phyloP scores from a whole-genome alignment of 345 rosid species.

The Adansonia digitata region DNA sequence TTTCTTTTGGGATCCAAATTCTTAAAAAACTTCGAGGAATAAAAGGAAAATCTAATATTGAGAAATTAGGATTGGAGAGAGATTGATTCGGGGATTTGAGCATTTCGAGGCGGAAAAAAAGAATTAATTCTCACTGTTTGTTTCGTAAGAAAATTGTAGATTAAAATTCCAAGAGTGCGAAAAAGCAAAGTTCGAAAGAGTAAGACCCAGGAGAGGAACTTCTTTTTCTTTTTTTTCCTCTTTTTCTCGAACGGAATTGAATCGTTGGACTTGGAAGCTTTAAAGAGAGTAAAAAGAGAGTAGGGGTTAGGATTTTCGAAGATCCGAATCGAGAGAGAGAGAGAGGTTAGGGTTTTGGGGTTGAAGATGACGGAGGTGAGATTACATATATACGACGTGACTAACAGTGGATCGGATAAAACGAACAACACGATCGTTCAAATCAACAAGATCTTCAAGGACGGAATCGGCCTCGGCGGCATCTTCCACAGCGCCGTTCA shows the following conservation, averaged over 20 bases:
- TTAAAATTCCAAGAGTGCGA: background rate
- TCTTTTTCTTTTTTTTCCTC: background rate
- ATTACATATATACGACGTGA: slow-evolving; percentile 86
- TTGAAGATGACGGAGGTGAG: slow-evolving; percentile 67
- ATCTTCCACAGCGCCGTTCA: slow-evolving; percentile 97
- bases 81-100: slow-evolving; percentile 9
- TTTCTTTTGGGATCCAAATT: background rate
- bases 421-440: slow-evolving; percentile 84
- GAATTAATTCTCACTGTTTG: background rate
- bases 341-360: slow-evolving; percentile 19
- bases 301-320: background rate
- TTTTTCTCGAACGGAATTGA: background rate
- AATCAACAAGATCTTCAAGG: slow-evolving; percentile 94
- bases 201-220: background rate
- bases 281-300: background rate
- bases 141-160: background rate
- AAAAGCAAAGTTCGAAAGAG: background rate
- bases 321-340: background rate
- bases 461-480: slow-evolving; percentile 92
- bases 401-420: slow-evolving; percentile 97
- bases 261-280: background rate
- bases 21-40: background rate
- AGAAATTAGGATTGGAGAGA: background rate
- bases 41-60: background rate
- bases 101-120: background rate